Conservation (phyloP, 2,329 filamentous ascomycete species). For the Neofusicoccum laricinum region DNA sequence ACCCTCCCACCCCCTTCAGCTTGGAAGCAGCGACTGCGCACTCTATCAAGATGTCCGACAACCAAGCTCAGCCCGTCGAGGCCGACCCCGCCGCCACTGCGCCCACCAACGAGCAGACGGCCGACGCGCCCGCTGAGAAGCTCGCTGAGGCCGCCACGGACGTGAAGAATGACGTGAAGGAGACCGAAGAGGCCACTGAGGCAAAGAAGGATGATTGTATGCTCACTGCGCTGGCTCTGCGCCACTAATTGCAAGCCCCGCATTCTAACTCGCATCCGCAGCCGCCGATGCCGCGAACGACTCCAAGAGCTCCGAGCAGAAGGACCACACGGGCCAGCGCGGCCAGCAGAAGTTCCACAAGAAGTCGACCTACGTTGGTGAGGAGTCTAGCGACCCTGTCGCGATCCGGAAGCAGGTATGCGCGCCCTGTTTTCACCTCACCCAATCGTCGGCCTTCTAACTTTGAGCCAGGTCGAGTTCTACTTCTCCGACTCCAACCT, state of each 20-base stretch:
- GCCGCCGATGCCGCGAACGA: slow-evolving; percentile 1
- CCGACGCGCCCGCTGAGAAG: slow-evolving; percentile 18
- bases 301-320: neutral
- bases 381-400: slow-evolving; percentile 71
- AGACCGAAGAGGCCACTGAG: slow-evolving; percentile 21
- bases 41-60: slow-evolving; percentile 11
- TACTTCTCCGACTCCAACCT: slow-evolving; percentile 95
- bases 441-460: slow-evolving; percentile 19
- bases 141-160: slow-evolving; percentile 13
- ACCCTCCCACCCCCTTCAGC: neutral
- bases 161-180: neutral
- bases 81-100: slow-evolving; percentile 20
- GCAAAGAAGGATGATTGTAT: slow-evolving; percentile 17
- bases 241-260: neutral
- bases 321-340: slow-evolving; percentile 19
- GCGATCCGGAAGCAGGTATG: slow-evolving; percentile 79
- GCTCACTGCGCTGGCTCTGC: neutral
- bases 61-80: slow-evolving; percentile 21
- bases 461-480: slow-evolving; percentile 73
- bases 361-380: slow-evolving; percentile 41
- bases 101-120: slow-evolving; percentile 19
- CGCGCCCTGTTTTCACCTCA: neutral
- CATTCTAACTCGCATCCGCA: neutral
- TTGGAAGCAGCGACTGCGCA: neutral
- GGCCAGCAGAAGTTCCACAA: slow-evolving; percentile 1